These are phyloP conservation scores for Aspergillus fischeri DNA, from an alignment of 2,329 filamentous ascomycete genomes.

Conservation along the genomic window DNA sequence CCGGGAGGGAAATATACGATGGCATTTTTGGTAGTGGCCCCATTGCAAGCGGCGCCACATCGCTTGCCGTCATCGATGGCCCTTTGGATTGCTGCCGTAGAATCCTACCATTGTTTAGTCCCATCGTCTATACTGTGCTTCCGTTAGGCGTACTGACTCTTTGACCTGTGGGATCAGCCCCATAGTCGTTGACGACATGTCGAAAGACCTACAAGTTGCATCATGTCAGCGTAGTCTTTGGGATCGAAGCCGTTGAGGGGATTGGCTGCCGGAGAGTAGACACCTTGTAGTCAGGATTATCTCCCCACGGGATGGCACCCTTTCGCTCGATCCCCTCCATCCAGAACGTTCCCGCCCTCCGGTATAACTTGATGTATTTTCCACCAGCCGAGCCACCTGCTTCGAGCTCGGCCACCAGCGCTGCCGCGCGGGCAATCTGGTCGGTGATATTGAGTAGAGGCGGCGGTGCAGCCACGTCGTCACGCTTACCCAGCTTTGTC, in stretches of 20 bases:
- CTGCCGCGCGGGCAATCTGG: slow-evolving; percentile 5
- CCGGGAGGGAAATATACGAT: slow-evolving; percentile 58
- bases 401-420: slow-evolving; percentile 8
- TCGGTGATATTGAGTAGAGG: slow-evolving; percentile 7
- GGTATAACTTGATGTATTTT: neutral
- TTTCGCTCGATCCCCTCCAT: slow-evolving; percentile 9
- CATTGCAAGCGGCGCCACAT: slow-evolving; percentile 15
- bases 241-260: neutral
- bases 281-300: slow-evolving; percentile 6
- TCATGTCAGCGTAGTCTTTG: neutral
- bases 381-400: neutral
- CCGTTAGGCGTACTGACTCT: neutral
- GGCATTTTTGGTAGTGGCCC: slow-evolving; percentile 15
- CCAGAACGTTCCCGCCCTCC: slow-evolving; percentile 6
- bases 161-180: slow-evolving; percentile 7
- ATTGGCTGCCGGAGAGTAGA: neutral
- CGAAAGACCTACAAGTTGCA: slow-evolving; percentile 6
- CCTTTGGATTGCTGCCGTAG: slow-evolving; percentile 33
- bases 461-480: neutral
- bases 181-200: slow-evolving; percentile 9
- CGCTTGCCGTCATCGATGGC: slow-evolving; percentile 31
- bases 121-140: neutral
- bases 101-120: slow-evolving; percentile 2
- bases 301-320: slow-evolving; percentile 7
- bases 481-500: neutral